Conservation (phyloP, 805 yeast species). For the Saccharomyces cerevisiae region DNA sequence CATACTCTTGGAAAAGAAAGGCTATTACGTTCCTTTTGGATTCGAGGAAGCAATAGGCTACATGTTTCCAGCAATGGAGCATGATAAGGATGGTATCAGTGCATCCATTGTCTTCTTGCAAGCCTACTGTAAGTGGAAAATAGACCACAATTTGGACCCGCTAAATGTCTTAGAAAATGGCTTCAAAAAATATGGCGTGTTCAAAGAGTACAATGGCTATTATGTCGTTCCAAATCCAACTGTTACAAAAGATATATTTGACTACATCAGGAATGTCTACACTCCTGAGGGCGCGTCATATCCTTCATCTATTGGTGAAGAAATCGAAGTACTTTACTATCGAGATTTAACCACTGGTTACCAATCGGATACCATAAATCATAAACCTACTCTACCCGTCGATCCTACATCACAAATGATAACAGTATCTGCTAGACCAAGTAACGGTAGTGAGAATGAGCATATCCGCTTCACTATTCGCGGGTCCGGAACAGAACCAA, state of each 20-base stretch:
- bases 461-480: slow-evolving; percentile 71
- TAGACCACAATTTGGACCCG: slow-evolving; percentile 30
- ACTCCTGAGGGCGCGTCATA: slow-evolving; percentile 14
- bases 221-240: slow-evolving; percentile 53
- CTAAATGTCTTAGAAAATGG: slow-evolving; percentile 49
- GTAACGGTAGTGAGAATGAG: slow-evolving; percentile 22
- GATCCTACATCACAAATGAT: slow-evolving; percentile 81
- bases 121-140: slow-evolving; percentile 48
- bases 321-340: slow-evolving; percentile 53
- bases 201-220: slow-evolving; percentile 81
- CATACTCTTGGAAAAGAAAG: slow-evolving; percentile 55
- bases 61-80: slow-evolving; percentile 67
- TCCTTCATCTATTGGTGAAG: slow-evolving; percentile 47
- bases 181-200: slow-evolving; percentile 63
- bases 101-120: slow-evolving; percentile 74
- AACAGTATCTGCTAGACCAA: slow-evolving; percentile 44
- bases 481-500: slow-evolving; percentile 96
- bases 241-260: slow-evolving; percentile 49
- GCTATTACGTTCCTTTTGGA: slow-evolving; percentile 73
- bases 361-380: slow-evolving; percentile 57
- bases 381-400: slow-evolving; percentile 57
- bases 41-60: slow-evolving; percentile 95
- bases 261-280: slow-evolving; percentile 37
- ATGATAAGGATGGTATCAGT: slow-evolving; percentile 88
- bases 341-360: slow-evolving; percentile 79